Evolutionary conservation across 192 early-diverging fungal species (phyloP).

Genomic region (Coemansia sp.): DNA sequence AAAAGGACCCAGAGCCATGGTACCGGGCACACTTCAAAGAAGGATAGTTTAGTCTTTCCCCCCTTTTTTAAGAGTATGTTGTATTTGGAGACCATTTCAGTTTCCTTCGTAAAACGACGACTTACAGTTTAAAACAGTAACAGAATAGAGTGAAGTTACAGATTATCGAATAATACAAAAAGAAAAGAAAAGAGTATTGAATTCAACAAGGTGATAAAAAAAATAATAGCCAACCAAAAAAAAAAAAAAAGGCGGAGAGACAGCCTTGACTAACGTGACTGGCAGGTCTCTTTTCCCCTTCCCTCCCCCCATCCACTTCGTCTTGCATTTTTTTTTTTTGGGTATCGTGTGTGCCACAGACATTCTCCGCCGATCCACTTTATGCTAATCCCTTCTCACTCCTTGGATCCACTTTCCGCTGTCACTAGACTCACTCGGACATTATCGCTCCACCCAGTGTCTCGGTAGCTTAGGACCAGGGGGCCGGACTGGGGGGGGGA

Average conservation of each 20-base stretch:
- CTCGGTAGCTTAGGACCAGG: slow-evolving; percentile 3
- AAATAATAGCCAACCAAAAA: neutral
- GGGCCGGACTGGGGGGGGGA: neutral
- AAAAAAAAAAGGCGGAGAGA: neutral
- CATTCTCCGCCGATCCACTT: neutral
- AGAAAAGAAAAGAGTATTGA: neutral
- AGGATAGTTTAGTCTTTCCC: neutral
- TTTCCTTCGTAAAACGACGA: neutral
- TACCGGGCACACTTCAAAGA: neutral
- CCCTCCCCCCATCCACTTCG: neutral
- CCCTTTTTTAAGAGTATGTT: neutral
- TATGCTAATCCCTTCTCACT: neutral
- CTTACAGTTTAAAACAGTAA: neutral
- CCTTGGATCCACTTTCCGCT: neutral
- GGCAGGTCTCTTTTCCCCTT: neutral
- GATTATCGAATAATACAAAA: slow-evolving; percentile 2
- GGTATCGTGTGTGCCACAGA: neutral
- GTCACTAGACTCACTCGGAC: neutral
- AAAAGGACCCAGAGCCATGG: neutral
- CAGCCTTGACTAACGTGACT: neutral
- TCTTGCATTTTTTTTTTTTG: neutral
- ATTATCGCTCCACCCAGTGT: neutral
- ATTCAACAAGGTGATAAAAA: neutral
- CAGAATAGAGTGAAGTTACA: neutral
- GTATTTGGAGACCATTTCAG: neutral